Conservation (phyloP, 305 asterid genomes). For the Fraxinus sp. region DNA sequence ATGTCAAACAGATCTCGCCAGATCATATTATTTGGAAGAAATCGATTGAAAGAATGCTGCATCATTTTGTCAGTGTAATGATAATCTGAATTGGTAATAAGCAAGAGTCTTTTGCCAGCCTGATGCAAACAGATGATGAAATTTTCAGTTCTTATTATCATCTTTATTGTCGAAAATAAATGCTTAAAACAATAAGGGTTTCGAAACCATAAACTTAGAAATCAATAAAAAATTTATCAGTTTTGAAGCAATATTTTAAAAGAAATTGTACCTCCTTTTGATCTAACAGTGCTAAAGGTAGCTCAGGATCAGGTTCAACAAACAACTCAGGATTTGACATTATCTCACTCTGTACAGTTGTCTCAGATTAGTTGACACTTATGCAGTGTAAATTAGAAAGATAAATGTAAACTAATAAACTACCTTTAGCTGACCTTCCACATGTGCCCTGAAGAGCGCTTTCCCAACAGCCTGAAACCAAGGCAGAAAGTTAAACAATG, state of each 20-base stretch:
- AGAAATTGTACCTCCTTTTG: slow-evolving; percentile 67
- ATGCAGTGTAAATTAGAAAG: slow-evolving; percentile 26
- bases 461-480: slow-evolving; percentile 78
- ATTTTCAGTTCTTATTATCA: background rate
- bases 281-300: slow-evolving; percentile 86
- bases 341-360: slow-evolving; percentile 63
- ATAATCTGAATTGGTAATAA: slow-evolving; percentile 88
- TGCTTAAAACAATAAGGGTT: background rate
- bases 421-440: slow-evolving; percentile 94
- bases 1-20: slow-evolving; percentile 90
- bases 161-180: background rate
- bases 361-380: slow-evolving; percentile 32
- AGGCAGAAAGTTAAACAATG: slow-evolving; percentile 30
- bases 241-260: slow-evolving; percentile 6
- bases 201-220: background rate
- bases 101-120: slow-evolving; percentile 89
- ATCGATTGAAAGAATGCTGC: slow-evolving; percentile 88
- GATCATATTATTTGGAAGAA: slow-evolving; percentile 87
- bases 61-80: slow-evolving; percentile 91
- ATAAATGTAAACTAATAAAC: slow-evolving; percentile 7
- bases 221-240: slow-evolving; percentile 15
- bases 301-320: slow-evolving; percentile 93
- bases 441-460: slow-evolving; percentile 95
- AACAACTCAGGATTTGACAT: slow-evolving; percentile 91
- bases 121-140: slow-evolving; percentile 35